Percentiles rank a stretch among this genome's conserved stretches.
Evolutionary conservation across 768 basidiomycete genomes (phyloP).

Genomic region (Tephrocybe rancida): DNA sequence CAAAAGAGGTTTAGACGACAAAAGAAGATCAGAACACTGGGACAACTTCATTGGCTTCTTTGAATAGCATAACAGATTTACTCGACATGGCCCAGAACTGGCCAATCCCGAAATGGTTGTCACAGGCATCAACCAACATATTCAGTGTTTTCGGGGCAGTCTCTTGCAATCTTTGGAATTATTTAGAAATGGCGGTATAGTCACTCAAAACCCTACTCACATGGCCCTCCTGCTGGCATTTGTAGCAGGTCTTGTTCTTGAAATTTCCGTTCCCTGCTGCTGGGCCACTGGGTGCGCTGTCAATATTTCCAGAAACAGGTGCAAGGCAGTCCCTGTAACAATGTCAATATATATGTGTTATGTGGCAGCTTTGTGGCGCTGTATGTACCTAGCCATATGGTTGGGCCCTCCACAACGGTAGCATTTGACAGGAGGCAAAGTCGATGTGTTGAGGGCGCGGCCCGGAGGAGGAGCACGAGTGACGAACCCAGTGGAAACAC

Average conservation of each 20-base stretch:
- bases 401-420: slow-evolving; percentile 90
- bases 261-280: slow-evolving; percentile 33
- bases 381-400: slow-evolving; percentile 73
- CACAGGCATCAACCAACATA: slow-evolving; percentile 44
- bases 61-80: slow-evolving; percentile 11
- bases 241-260: slow-evolving; percentile 84
- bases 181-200: slow-evolving; percentile 8
- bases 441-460: slow-evolving; percentile 72
- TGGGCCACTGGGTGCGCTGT: slow-evolving; percentile 46
- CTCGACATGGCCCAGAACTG: no score
- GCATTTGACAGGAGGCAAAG: slow-evolving; percentile 83
- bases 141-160: slow-evolving; percentile 61
- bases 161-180: slow-evolving; percentile 57
- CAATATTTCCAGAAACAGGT: slow-evolving; percentile 61
- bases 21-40: slow-evolving; percentile 1
- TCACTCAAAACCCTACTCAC: slow-evolving; percentile 44
- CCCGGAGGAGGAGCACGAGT: slow-evolving; percentile 76
- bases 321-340: slow-evolving; percentile 76
- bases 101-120: background rate
- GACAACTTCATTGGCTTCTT: slow-evolving; percentile 9
- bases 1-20: slow-evolving; percentile 6
- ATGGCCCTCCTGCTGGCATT: slow-evolving; percentile 87
- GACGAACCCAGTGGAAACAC: slow-evolving; percentile 48
- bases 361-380: slow-evolving; percentile 9
- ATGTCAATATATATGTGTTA: slow-evolving; percentile 8